Conservation (phyloP, 2,329 filamentous ascomycete species). For the Diaporthe batatas region DNA sequence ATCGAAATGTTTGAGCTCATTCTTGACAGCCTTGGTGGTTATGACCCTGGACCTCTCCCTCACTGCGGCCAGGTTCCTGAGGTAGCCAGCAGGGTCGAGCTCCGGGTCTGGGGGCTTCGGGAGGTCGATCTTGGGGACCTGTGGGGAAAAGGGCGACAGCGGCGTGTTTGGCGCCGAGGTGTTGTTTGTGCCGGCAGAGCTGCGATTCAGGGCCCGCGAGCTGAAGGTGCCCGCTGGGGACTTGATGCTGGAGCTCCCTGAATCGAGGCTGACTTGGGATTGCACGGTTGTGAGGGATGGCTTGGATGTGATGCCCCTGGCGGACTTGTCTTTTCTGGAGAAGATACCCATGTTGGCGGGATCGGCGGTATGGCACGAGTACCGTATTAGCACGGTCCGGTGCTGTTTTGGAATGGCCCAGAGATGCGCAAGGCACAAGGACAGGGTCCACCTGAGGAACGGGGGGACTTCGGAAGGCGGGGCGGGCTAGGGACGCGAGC, state of each 20-base stretch:
- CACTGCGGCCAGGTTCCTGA: conserved; percentile 90
- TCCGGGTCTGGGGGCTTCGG: conserved; percentile 89
- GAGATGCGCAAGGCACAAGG: background rate
- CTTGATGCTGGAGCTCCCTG: conserved; percentile 63
- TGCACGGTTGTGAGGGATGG: conserved; percentile 58
- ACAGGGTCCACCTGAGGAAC: conserved; percentile 17
- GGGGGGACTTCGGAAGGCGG: conserved; percentile 38
- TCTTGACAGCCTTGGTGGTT: conserved; percentile 80
- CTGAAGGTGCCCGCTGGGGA: conserved; percentile 53
- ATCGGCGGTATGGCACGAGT: conserved; percentile 20
- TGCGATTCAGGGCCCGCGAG: conserved; percentile 60
- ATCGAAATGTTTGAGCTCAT: conserved; percentile 86
- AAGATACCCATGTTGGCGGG: conserved; percentile 66
- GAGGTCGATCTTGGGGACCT: conserved; percentile 82
- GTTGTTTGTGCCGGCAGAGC: conserved; percentile 63
- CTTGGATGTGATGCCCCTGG: conserved; percentile 54
- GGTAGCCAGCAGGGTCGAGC: conserved; percentile 89
- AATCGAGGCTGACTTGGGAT: conserved; percentile 66
- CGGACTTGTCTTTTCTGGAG: conserved; percentile 66
- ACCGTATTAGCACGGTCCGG: background rate
- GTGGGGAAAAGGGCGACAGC: conserved; percentile 65
- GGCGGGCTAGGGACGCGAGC: conserved; percentile 32
- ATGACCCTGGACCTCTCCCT: conserved; percentile 82
- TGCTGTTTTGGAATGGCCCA: background rate
- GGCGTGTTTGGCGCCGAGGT: conserved; percentile 58